Evolutionary conservation across 139 green algal genomes (phyloP), one percentile per base, ranked within the genome.

Genomic region (Picochlorum sp.): DNA sequence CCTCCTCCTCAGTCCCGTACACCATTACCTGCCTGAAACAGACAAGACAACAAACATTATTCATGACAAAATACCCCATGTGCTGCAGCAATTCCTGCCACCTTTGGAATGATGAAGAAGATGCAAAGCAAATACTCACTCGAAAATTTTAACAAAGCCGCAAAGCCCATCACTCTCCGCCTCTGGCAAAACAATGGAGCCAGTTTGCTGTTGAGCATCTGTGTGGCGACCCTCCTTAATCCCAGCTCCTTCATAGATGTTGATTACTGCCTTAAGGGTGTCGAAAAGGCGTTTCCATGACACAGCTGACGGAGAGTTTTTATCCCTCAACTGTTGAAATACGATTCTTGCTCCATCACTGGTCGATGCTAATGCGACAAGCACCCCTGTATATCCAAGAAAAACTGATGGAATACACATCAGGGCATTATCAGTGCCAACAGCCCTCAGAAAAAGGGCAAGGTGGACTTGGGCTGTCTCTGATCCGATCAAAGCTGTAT

Each of bases 211-310:
- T 26, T 36, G 25, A 56, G 14, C 25, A 20, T 25, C 14, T 39
- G 26, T 39, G 10, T 35, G 8, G 5, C n/a, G n/a, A n/a, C n/a
- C n/a, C n/a, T n/a, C n/a, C n/a, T n/a, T n/a, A n/a, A n/a, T n/a
- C n/a, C 12, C 50, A 25, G 22, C 29, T 25, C 13, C 24, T 13
- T 28, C 60, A 39, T 75, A 75, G 8, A 39, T 31, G n/a, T 45
- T 44, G 10, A 73, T 60, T 12, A 74, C 32, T 7, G 44, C 40
- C 32, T 80, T 54, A 26, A 91, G 57, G 13, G 69, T 65, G 36
- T 56, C 29, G 40, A 91, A 83, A 39, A 89, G 72, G 63, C 74
- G 77, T 39, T 61, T 50, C 75, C 83, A 86, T 2, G 63, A 80
- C 33, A 89, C 64, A 45, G 73, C 45, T 44, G 75, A 54, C 50